Percentiles rank a stretch among this genome's conserved stretches.
Conservation (phyloP, 2,329 filamentous ascomycete genomes). For the Cercospora sp. region DNA sequence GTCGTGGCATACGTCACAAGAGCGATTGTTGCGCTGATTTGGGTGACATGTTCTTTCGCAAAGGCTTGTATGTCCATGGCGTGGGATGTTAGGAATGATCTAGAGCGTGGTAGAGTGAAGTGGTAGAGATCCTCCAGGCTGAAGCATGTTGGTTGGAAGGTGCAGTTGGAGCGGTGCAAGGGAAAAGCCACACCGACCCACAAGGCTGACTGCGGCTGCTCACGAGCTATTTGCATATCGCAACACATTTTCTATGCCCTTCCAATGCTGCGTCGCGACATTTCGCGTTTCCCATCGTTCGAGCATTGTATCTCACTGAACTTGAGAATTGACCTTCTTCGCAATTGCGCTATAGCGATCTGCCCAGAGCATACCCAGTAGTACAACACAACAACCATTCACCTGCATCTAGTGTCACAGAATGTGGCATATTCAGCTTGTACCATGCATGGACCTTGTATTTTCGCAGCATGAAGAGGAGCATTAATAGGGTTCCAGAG, state of each 20-base stretch:
- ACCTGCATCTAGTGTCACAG: not conserved
- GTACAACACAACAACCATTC: not conserved
- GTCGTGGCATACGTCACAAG: slow-evolving; percentile 56
- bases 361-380: too few relatives aligned
- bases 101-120: not conserved
- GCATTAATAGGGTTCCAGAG: not conserved
- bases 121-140: not conserved
- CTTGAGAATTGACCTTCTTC: too few relatives aligned
- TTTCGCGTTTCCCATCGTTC: not conserved
- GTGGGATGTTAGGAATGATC: not conserved
- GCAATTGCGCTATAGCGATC: not conserved
- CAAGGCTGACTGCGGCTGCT: slow-evolving; percentile 1
- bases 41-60: slow-evolving; percentile 27
- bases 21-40: slow-evolving; percentile 35
- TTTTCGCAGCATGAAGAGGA: not conserved
- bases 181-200: not conserved
- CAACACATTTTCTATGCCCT: not conserved
- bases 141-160: not conserved
- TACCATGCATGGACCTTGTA: not conserved
- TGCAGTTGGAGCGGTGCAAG: not conserved
- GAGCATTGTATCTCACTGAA: too few relatives aligned
- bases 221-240: not conserved
- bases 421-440: not conserved
- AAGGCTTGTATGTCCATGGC: slow-evolving; percentile 31
- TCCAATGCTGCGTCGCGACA: not conserved